Evolutionary conservation across 2,329 filamentous ascomycete genomes (phyloP), one percentile per base, ranked within the genome.

Genomic region (Apiospora malaysiana): DNA sequence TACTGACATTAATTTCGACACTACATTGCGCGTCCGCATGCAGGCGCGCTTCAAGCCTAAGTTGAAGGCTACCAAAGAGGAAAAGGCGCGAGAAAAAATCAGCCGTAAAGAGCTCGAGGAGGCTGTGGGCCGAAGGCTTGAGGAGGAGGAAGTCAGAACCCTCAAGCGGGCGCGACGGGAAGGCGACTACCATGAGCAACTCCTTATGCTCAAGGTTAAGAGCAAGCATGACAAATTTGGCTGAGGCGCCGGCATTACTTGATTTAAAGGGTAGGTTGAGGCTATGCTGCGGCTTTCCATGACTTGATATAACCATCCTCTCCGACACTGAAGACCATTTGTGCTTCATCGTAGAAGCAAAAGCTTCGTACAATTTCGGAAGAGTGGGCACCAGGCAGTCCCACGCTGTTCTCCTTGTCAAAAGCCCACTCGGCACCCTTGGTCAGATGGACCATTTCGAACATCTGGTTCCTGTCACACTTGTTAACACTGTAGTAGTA

Each of bases 41-140:
- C 95, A 98, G 83, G 94, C 95, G 27, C 88, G 93, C 68, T 98
- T 97, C 85, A 98, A 98, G 85, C 95, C 95, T 10, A 88, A 89
- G 73, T 82, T 96, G 65, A 93, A 92, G 81, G 92, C 92, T 12
- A 89, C 87, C 0, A 97, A 95, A 82, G 94, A 95, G 79, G 93
- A 94, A 74, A 96, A 93, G 84, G 92, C 93, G 0, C 87, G 88
- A 75, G 91, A 95, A 76, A 97, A 95, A 84, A 93, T 99, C 71
- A 95, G 91, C 77, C 88, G 93, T 73, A 92, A 92, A 77, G 94
- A 98, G 82, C 84, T 98, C 66, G 95, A 98, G 82, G 91, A 90
- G 65, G 91, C 92, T 3, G 94, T 92, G 0, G 95, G 95, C 0
- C 84, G 94, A 72, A 86, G 85, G 71, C 81, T 98, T 69, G 89